Evolutionary conservation across 257 asterid genomes (phyloP).

Genomic region (Penstemon newberryi): DNA sequence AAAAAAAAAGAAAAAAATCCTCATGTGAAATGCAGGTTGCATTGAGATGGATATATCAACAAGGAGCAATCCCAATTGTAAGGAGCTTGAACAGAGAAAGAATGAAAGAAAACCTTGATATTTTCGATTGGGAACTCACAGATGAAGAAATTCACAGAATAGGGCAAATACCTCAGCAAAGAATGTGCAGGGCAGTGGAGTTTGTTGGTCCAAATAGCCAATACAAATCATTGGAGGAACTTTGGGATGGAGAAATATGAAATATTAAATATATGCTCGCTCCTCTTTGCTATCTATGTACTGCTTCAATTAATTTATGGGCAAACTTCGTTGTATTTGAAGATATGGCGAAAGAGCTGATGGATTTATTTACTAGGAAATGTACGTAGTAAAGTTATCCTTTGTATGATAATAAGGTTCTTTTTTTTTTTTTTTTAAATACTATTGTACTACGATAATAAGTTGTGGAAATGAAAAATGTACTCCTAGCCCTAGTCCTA

Average conservation of each 20-base stretch:
- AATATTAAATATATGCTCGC: not conserved
- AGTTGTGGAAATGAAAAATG: too few relatives aligned
- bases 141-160: conserved; percentile 40
- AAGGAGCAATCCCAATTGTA: conserved; percentile 33
- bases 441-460: too few relatives aligned
- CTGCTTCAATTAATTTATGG: too few relatives aligned
- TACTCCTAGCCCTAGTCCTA: too few relatives aligned
- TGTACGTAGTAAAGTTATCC: too few relatives aligned
- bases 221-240: conserved; percentile 40
- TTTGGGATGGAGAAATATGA: conserved; percentile 64
- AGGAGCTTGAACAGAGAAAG: conserved; percentile 42
- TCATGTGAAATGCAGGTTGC: conserved; percentile 29
- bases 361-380: too few relatives aligned
- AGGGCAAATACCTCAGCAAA: conserved; percentile 43
- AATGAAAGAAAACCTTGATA: conserved; percentile 35
- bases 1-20: too few relatives aligned
- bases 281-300: too few relatives aligned
- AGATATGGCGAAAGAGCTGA: too few relatives aligned
- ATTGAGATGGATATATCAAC: conserved; percentile 42
- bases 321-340: too few relatives aligned
- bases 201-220: conserved; percentile 39
- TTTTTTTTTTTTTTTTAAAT: too few relatives aligned
- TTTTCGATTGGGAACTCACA: conserved; percentile 40
- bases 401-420: too few relatives aligned
- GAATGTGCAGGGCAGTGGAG: conserved; percentile 1